Evolutionary conservation across 2,329 filamentous ascomycete species (phyloP), one percentile per base, ranked within the genome.

Genomic region (Ophiostoma himal-ulmi): DNA sequence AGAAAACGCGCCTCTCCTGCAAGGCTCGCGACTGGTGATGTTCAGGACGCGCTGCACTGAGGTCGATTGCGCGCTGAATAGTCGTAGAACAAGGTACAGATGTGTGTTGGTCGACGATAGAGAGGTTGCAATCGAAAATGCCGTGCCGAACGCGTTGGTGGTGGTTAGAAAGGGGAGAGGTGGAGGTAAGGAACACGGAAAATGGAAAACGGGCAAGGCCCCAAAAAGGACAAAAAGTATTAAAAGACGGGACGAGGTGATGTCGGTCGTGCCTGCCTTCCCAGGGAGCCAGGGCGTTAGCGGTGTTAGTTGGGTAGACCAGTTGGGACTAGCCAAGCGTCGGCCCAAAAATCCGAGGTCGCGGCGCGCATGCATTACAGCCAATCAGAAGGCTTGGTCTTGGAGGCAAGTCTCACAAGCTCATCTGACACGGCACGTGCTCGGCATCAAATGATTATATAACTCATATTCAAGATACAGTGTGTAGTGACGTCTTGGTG

Each of bases 1-100:
- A 64, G 44, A 41, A 66, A 72, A 71, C 71, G 70, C 72, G 72
- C 67, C 66, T 70, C 30, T 67, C 54, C 39, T 57, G 60, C 68
- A 48, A 64, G 39, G 41, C 48, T 66, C 26, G 20, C 39, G 68
- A 34, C 67, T 64, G 20, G 41, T 34, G 57, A 67, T 54, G 66
- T 22, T 68, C 22, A 13, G 30, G 6, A 64, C 34, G 64, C 62
- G 67, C 68, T 37, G 39, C 62, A 67, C 66, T 44, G 37, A 22
- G 54, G 62, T 37, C 67, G 70, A 68, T 71, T 68, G 41, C 52
- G 54, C 70, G 69, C 22, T 62, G 57, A 37, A 34, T 14, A 65
- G 26, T 7, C 13, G 52, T 34, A 14, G 26, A 62, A 34, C 57
- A 57, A 57, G n/a, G 52, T 13, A 13, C n/a, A 26, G 26, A 26